A percentile compares a stretch with the other conserved stretches of the same genome.
phyloP scores from a whole-genome alignment of 345 rosid genomes.

The Reutealis trisperma region DNA sequence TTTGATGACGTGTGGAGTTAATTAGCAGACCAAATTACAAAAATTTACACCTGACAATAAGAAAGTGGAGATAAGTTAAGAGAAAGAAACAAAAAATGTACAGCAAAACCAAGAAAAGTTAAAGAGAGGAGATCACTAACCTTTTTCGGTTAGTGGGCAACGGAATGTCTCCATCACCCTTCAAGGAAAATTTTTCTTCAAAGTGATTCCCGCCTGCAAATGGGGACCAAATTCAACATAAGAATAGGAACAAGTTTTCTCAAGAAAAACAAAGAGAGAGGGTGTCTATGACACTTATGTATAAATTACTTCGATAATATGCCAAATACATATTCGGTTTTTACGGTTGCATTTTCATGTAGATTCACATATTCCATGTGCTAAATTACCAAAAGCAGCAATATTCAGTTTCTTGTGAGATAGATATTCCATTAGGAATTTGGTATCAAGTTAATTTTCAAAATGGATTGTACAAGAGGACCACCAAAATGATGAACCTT shows the following conservation, averaged over 20 bases:
- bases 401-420: constrained; percentile 34
- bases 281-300: constrained; percentile 8
- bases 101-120: constrained; percentile 41
- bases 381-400: constrained; percentile 19
- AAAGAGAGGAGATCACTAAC: constrained; percentile 47
- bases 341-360: constrained; percentile 14
- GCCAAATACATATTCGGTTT: constrained; percentile 25
- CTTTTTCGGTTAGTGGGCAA: constrained; percentile 66
- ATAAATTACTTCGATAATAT: constrained; percentile 23
- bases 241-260: constrained; percentile 25
- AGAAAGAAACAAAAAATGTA: constrained; percentile 29
- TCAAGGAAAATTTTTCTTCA: constrained; percentile 47
- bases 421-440: constrained; percentile 14
- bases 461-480: constrained; percentile 32
- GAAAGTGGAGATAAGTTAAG: constrained; percentile 22
- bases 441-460: constrained; percentile 23
- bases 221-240: constrained; percentile 49
- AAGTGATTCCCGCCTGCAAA: constrained; percentile 61
- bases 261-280: constrained; percentile 23
- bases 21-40: constrained; percentile 43
- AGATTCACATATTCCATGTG: constrained; percentile 30
- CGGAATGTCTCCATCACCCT: constrained; percentile 78
- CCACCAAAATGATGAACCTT: constrained; percentile 36
- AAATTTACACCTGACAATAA: constrained; percentile 56
- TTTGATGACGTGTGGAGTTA: constrained; percentile 32